Conservation (phyloP, 2,329 filamentous ascomycete genomes). For the Chaetomium sp. region DNA sequence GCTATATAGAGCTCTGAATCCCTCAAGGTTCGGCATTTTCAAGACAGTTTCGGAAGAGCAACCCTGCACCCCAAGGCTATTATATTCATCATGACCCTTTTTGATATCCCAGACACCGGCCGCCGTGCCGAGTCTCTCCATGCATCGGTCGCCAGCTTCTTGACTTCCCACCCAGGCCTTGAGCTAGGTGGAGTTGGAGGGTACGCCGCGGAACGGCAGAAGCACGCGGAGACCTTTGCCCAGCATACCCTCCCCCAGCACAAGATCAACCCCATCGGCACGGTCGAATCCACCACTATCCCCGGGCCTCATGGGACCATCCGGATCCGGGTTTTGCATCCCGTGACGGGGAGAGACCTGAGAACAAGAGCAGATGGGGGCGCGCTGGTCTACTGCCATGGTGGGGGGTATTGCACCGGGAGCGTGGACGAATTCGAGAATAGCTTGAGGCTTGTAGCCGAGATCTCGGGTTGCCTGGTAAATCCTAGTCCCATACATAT, state of each 20-base stretch:
- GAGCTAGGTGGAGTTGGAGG: constrained; percentile 21
- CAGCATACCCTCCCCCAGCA: constrained; percentile 14
- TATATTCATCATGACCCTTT: neutral
- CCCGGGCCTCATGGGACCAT: constrained; percentile 27
- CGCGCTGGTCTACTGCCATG: constrained; percentile 26
- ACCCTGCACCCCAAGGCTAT: neutral
- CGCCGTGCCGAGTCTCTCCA: constrained; percentile 20
- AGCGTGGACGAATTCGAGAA: constrained; percentile 28
- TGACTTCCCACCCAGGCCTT: constrained; percentile 23
- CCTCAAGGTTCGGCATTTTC: too few species aligned
- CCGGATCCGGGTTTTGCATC: constrained; percentile 24
- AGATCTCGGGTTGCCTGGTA: constrained; percentile 25
- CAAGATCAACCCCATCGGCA: constrained; percentile 21
- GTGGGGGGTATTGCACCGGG: constrained; percentile 23
- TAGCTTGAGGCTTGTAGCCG: constrained; percentile 24
- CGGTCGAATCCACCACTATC: constrained; percentile 25
- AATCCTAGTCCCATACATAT: neutral
- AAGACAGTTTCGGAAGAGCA: too few species aligned
- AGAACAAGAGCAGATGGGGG: constrained; percentile 16
- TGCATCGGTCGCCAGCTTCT: constrained; percentile 20
- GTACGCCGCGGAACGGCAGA: constrained; percentile 19
- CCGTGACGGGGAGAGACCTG: constrained; percentile 7
- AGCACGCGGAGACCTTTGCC: constrained; percentile 23
- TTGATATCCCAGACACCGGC: constrained; percentile 15
- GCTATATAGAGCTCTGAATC: too few species aligned